These are phyloP conservation scores for Botrytis medusae DNA, from an alignment of 2,329 filamentous ascomycete species.

Conservation along the genomic window DNA sequence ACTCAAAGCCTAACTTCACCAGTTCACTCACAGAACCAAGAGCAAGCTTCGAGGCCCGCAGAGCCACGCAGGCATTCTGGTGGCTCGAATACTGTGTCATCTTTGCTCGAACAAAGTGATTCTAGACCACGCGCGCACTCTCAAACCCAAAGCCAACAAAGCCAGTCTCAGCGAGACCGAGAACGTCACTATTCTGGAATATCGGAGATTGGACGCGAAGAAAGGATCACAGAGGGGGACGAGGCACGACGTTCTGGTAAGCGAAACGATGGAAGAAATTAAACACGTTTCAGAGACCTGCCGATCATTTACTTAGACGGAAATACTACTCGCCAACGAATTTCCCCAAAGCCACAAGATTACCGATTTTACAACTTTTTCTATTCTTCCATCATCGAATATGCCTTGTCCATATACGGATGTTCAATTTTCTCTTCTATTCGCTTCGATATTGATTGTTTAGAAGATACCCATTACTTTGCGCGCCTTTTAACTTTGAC, in stretches of 20 bases:
- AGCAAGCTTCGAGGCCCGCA: conserved; percentile 25
- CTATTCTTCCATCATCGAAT: conserved; percentile 13
- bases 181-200: conserved; percentile 12
- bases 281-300: conserved; percentile 35
- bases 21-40: conserved; percentile 21
- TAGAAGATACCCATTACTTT: conserved; percentile 22
- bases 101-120: conserved; percentile 37
- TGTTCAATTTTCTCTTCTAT: conserved; percentile 10
- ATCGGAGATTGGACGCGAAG: conserved; percentile 17
- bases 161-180: conserved; percentile 29
- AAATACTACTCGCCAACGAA: background rate
- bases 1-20: conserved; percentile 31
- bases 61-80: conserved; percentile 34
- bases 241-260: conserved; percentile 36
- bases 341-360: background rate
- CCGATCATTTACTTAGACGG: conserved; percentile 14
- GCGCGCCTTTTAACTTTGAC: conserved; percentile 8
- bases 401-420: conserved; percentile 12
- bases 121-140: conserved; percentile 29
- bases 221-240: conserved; percentile 35
- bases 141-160: conserved; percentile 32
- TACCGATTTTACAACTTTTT: conserved; percentile 5
- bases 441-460: conserved; percentile 21
- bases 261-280: conserved; percentile 40
- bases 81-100: conserved; percentile 37